Base-by-base conservation (phyloP, 495 filamentous ascomycete genomes). In the Massariosphaeria phaeospora region DNA sequence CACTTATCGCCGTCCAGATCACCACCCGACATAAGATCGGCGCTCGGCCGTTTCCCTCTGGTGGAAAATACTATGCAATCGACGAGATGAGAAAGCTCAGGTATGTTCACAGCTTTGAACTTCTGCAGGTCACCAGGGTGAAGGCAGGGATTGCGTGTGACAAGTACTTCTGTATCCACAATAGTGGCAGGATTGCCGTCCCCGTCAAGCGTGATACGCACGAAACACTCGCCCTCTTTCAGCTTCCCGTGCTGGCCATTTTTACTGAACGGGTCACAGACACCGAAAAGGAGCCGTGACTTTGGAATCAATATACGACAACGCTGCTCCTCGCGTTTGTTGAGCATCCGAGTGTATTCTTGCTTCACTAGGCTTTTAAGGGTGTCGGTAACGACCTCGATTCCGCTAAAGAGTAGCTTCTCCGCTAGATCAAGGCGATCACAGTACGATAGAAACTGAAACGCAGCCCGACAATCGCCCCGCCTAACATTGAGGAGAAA, bases 91-190 rank as follows among this genome's bases (percentile, higher is more conserved):
- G 70, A 48, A 18, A 77, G 52, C 39, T 75, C 69, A 0, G 66
- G 61, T 24, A 62, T 59, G 24, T 73, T 56, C 0, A 77, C 74
- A 2, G 66, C 72, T 41, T 67, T 72, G 48, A 78, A 73, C 52
- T 79, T 79, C 31, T 75, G 76, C 34, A 78, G 42, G 58, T 78
- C 76, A 39, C 76, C 76, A 9, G 76, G 76, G 47, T 78, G 76
- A 11, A 77, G 64, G 56, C 76, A 78, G 0, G 76, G 76, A 52
- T 79, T 79, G 21, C 76, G 60, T 10, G 75, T 76, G 0, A 78
- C 75, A 18, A 77, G 57, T 3, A 79, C 67, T 18, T 78, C 73
- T 26, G 57, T 69, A 15, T 66, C 67, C 25, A 48, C 67, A 0
- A 78, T 44, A 1, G 75, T 66, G 40, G 56, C 46, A n/a, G 75